Base-by-base conservation (phyloP, 495 filamentous ascomycete genomes). In the Chaetomidium leptoderma region DNA sequence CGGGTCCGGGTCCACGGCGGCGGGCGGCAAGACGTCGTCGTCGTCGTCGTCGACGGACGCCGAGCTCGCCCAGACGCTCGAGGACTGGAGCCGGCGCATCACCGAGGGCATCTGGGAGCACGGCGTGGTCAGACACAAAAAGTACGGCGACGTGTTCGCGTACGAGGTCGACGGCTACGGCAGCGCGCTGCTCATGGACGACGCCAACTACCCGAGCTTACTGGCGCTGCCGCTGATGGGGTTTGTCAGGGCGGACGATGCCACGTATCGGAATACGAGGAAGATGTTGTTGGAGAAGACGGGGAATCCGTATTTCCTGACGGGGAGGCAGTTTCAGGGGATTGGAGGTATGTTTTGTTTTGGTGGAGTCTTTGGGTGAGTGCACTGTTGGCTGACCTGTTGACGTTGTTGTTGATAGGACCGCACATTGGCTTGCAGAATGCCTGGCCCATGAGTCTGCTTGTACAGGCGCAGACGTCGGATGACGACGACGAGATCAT, bases 141-240 rank as follows among this genome's bases (percentile, higher is more conserved):
- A 80, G 40, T 96, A 86, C 61, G 95, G 95, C 29, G 76, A 87
- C 21, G 93, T 99, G 4, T 99, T 96, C 68, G 93, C 93, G 6
- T 99, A 87, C 67, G 93, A 99, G 72, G 90, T 97, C 14, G 93
- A 99, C 68, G 93, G 93, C 1, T 99, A 93, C 63, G 95, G 93
- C 45, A 91, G 88, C 13, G 79, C 83, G 5, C 88, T 96, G 49
- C 70, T 98, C 30, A 97, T 98, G 93, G 93, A 99, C 63, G 93
- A 99, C 68, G 93, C 93, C 13, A 99, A 99, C 62, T 81, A 97
- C 36, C 93, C 93, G 1, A 96, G 91, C 0, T 74, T 99, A 10
- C 78, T 99, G 1, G 85, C 92, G 19, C 77, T 99, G 11, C 93
- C 93, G 2, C 75, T 92, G 23, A 80, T 97, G 63, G 93, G 92